Evolutionary conservation across 2,329 filamentous ascomycete species (phyloP), one percentile per base, ranked within the genome.

Genomic region (Hypocrella siamensis): DNA sequence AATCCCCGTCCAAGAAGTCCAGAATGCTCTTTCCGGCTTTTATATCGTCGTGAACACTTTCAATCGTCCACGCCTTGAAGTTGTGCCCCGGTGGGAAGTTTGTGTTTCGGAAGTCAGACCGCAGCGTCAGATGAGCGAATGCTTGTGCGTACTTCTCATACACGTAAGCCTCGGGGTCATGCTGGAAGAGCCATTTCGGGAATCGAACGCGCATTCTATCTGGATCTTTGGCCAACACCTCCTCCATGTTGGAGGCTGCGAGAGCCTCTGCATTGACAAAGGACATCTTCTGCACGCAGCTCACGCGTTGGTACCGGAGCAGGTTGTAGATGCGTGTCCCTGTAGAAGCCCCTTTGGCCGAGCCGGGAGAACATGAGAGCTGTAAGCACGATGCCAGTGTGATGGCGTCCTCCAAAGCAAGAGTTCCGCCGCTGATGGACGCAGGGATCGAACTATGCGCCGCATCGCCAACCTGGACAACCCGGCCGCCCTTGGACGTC

Each of bases 391-490:
- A 33, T 4, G 40, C 40, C 0, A 44, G 28, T 9, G 37, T 39
- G 9, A 40, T 21, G 7, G 36, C 40, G 21, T 44, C 43, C 21
- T 45, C 43, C 4, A 45, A 30, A 2, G 40, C 42, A 16, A 37
- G 35, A 1, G 39, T 44, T 1, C 38, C 43, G 5, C 43, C 43
- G 19, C 34, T 38, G 2, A 25, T 38, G 5, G 42, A 42, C 3
- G 39, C 36, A 2, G 43, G 43, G 1, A 42, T 32, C 24, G 41
- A 42, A 10, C 32, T 33, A 24, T 45, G 43, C 0, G 43, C 42
- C 8, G 31, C 31, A 28, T 44, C 43, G 7, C 42, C 43, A 1
- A 45, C 26, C 31, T 43, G 39, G 10, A 44, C 30, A 21, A 45
- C 35, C 3, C 39, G 34, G 4, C 39, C 40, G 2, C 19, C 31